Percentiles rank a stretch among this genome's conserved stretches.
phyloP scores from a whole-genome alignment of 306 rosid genomes.

The Rosa multiflora region DNA sequence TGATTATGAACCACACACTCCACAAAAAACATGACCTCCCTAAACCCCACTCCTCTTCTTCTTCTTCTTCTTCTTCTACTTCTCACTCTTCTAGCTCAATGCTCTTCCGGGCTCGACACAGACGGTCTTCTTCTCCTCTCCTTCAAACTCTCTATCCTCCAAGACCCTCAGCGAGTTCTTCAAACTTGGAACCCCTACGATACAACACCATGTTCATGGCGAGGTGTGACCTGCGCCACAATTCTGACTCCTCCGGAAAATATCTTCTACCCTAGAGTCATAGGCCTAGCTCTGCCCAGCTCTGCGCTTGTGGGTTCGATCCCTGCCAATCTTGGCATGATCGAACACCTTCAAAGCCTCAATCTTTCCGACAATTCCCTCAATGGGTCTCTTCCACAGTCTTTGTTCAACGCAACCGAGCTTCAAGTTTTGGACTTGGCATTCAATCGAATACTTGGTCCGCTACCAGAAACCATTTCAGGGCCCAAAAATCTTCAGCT shows the following conservation, averaged over 20 bases:
- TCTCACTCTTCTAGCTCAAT: slow-evolving; percentile 22
- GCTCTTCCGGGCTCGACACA: slow-evolving; percentile 37
- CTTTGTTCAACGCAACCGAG: slow-evolving; percentile 51
- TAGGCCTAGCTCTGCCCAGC: slow-evolving; percentile 48
- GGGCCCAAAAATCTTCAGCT: slow-evolving; percentile 38
- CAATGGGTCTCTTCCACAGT: slow-evolving; percentile 70
- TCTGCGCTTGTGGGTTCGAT: slow-evolving; percentile 66
- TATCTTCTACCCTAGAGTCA: slow-evolving; percentile 35
- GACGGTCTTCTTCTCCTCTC: slow-evolving; percentile 71
- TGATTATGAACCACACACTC: slow-evolving; percentile 8
- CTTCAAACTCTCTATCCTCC: slow-evolving; percentile 52
- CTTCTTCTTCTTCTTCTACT: slow-evolving; percentile 25
- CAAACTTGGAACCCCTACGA: slow-evolving; percentile 58
- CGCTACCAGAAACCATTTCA: slow-evolving; percentile 41
- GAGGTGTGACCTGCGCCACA: slow-evolving; percentile 55
- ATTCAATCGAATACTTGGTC: slow-evolving; percentile 54
- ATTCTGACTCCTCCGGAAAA: not conserved
- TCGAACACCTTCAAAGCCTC: slow-evolving; percentile 61
- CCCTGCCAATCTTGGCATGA: slow-evolving; percentile 67
- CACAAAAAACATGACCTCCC: slow-evolving; percentile 44
- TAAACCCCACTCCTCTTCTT: slow-evolving; percentile 19
- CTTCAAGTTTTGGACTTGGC: slow-evolving; percentile 62
- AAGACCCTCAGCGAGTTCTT: slow-evolving; percentile 52
- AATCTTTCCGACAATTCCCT: slow-evolving; percentile 79
- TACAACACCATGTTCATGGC: slow-evolving; percentile 76